Conservation (phyloP, 306 rosid species). For the barrel medic (Medicago truncatula) region DNA sequence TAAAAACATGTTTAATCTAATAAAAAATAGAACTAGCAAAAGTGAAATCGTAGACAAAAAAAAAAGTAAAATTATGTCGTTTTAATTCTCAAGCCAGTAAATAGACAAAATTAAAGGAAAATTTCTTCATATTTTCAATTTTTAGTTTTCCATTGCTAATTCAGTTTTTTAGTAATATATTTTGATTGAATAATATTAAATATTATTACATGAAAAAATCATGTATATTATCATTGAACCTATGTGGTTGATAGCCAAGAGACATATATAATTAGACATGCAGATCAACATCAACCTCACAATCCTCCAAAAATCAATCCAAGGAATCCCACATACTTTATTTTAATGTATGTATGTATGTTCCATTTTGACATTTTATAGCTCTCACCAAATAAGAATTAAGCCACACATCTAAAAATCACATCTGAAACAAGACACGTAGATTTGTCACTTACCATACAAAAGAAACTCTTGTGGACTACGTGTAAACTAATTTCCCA, state of each 20-base stretch:
- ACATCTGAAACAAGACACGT: conserved; percentile 67
- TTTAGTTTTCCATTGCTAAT: background rate
- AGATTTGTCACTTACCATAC: conserved; percentile 69
- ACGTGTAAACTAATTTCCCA: conserved; percentile 80
- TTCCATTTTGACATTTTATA: conserved; percentile 36
- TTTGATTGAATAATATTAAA: too few relatives aligned
- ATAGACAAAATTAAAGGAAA: too few relatives aligned
- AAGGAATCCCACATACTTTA: conserved; percentile 40
- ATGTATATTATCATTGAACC: conserved; percentile 6
- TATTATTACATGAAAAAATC: background rate
- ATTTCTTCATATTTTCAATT: too few relatives aligned
- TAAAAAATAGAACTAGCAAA: background rate
- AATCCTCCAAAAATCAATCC: conserved; percentile 56
- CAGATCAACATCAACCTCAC: conserved; percentile 59
- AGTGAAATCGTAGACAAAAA: background rate
- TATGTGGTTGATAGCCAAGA: conserved; percentile 34
- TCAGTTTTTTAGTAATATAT: background rate
- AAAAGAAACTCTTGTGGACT: conserved; percentile 46
- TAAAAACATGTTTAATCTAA: too few relatives aligned
- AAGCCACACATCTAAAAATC: conserved; percentile 59
- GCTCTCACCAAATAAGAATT: conserved; percentile 2
- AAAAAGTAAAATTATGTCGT: too few relatives aligned
- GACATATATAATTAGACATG: background rate
- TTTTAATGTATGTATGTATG: conserved; percentile 19
- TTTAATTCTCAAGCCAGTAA: too few relatives aligned